Base-by-base conservation (phyloP, 78 protist genomes). In the Speleostelium caveatum region DNA sequence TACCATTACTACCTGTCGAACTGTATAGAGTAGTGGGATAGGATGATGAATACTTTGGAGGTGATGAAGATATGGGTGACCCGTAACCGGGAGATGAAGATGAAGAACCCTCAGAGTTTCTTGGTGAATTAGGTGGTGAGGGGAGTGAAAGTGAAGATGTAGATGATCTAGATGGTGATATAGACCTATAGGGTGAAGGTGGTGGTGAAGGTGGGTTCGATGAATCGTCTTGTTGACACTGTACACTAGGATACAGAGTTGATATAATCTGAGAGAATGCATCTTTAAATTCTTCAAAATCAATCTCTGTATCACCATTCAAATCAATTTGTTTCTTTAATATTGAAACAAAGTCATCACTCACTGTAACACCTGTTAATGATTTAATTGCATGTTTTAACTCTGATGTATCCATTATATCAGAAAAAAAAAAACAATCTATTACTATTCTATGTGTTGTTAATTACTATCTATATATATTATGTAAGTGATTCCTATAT, bases 101-200 rank as follows among this genome's bases (percentile, higher is more conserved):
- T 6, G 68, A 76, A 16, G 78, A 72, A 33, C 58, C 58, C 5
- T 67, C 71, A 21, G 55, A 78, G 36, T 58, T 53, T 36, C 91
- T 32, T 4, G 91, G 91, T 33, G 91, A 69, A 60, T 67, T 67
- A 2, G 91, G 91, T 59, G 91, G 91, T 69, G 91, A 83, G 19
- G 62, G 58, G 12, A 83, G 26, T 42, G 56, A 72, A 0, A 67
- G 32, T 36, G 79, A 45, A 24, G 69, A 35, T 2, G 76, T 56
- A 16, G 77, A 63, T 10, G 73, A 59, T 6, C 42, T 49, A 39
- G 91, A 83, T 24, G 38, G n/a, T 0, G 73, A 69, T 4, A 42
- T 26, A 21, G 75, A 67, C 30, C 67, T 38, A 21, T 14, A 28
- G 10, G 91, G 91, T 1, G 85, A 59, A 2, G 85, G 85, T 22